Percentiles rank a stretch among this genome's conserved stretches.
Conservation (phyloP, 1,139 yeast genomes). For the Magnusiomyces suaveolens region DNA sequence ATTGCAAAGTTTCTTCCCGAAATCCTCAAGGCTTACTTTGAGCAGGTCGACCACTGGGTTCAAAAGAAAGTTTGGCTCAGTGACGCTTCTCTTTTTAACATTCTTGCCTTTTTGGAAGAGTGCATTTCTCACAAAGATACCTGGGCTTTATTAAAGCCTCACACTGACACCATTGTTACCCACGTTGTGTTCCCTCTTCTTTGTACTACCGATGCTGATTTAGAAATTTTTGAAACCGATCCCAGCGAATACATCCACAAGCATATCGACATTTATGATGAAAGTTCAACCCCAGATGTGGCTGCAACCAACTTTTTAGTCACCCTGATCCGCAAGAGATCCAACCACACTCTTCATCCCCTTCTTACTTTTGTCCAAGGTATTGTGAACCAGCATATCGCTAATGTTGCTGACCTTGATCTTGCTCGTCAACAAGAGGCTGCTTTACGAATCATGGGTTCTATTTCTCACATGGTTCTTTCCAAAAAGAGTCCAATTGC, state of each 20-base stretch:
- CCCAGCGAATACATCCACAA: slow-evolving; percentile 86
- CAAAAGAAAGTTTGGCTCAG: slow-evolving; percentile 57
- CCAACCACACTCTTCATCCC: slow-evolving; percentile 50
- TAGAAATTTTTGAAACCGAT: slow-evolving; percentile 76
- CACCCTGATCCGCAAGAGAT: slow-evolving; percentile 59
- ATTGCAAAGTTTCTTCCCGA: slow-evolving; percentile 57
- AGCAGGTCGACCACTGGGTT: slow-evolving; percentile 68
- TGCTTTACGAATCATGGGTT: slow-evolving; percentile 65
- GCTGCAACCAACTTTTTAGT: slow-evolving; percentile 73
- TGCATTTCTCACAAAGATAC: slow-evolving; percentile 57
- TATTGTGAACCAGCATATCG: slow-evolving; percentile 39
- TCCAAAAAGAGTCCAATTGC: slow-evolving; percentile 50
- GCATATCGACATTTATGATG: slow-evolving; percentile 64
- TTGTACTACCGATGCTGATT: slow-evolving; percentile 57
- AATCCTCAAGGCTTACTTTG: slow-evolving; percentile 52
- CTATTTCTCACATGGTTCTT: slow-evolving; percentile 52
- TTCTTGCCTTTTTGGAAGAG: slow-evolving; percentile 63
- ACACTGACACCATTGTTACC: slow-evolving; percentile 52
- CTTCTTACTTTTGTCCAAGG: slow-evolving; percentile 58
- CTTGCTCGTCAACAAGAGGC: slow-evolving; percentile 73
- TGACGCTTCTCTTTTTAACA: slow-evolving; percentile 52
- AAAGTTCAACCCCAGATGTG: slow-evolving; percentile 63
- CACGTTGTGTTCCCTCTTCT: slow-evolving; percentile 74
- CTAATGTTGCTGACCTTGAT: slow-evolving; percentile 41
- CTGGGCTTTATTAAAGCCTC: slow-evolving; percentile 66